phyloP scores from a whole-genome alignment of 441 rosid species.

The Mallotus japonicus region DNA sequence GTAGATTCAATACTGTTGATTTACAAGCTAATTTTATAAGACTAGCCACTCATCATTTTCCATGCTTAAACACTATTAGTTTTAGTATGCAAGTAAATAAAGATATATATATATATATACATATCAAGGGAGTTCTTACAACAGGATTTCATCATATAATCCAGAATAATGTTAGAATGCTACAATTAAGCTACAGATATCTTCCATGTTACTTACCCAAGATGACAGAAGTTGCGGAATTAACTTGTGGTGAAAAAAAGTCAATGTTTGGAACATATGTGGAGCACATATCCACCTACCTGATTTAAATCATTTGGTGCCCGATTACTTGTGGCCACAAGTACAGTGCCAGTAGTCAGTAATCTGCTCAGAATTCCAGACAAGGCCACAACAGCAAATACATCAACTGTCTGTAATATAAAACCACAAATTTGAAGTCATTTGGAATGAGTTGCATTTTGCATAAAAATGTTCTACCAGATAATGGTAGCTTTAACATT shows the following conservation, averaged over 20 bases:
- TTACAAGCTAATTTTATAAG: background rate
- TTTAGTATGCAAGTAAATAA: background rate
- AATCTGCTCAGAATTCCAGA: constrained; percentile 97
- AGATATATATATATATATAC: no score
- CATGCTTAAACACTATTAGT: background rate
- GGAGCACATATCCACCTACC: constrained; percentile 31
- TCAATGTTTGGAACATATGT: background rate
- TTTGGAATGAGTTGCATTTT: constrained; percentile 21
- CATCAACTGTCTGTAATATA: constrained; percentile 85
- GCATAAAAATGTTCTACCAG: background rate
- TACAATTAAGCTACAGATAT: background rate
- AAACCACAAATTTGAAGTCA: constrained; percentile 37
- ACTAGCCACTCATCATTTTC: background rate
- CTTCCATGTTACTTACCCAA: background rate
- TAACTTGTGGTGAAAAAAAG: constrained; percentile 5
- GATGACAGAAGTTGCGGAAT: background rate
- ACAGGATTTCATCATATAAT: background rate
- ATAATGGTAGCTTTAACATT: background rate
- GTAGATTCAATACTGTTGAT: background rate
- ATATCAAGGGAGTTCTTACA: background rate
- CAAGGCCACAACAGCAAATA: constrained; percentile 94
- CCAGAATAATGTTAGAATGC: background rate
- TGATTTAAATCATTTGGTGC: constrained; percentile 88
- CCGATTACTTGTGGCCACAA: constrained; percentile 91
- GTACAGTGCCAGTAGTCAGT: constrained; percentile 79